Percentiles rank a stretch among this genome's conserved stretches.
Conservation (phyloP, 495 filamentous ascomycete species). For the Xylaria telfairii region DNA sequence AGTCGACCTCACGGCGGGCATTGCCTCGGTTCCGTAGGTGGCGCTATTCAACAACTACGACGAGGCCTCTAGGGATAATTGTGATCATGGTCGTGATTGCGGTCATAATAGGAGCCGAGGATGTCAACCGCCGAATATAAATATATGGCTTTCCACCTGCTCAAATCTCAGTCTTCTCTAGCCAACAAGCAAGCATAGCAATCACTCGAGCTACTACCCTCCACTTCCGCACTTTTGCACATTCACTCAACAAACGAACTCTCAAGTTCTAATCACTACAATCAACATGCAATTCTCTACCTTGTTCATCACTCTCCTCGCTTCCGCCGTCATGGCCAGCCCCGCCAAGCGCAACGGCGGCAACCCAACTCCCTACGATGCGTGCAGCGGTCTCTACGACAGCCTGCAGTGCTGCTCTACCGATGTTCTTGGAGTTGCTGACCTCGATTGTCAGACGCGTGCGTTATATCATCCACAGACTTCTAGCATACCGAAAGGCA, state of each 20-base stretch:
- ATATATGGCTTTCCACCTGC: conserved; percentile 20
- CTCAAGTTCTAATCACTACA: conserved; percentile 30
- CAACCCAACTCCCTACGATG: conserved; percentile 19
- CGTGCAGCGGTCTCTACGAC: conserved; percentile 36
- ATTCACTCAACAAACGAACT: conserved; percentile 31
- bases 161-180: conserved; percentile 28
- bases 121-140: conserved; percentile 32
- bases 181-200: conserved; percentile 22
- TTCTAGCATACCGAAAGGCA: background rate
- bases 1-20: conserved; percentile 5
- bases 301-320: conserved; percentile 42
- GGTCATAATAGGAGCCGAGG: background rate
- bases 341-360: conserved; percentile 34
- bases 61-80: background rate
- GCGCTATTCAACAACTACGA: conserved; percentile 5
- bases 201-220: conserved; percentile 27
- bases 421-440: conserved; percentile 53
- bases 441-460: conserved; percentile 54
- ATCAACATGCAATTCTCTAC: conserved; percentile 49
- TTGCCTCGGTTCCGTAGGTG: conserved; percentile 13
- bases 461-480: conserved; percentile 28
- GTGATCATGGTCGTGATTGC: background rate
- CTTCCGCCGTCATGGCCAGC: conserved; percentile 42
- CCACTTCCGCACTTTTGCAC: conserved; percentile 32
- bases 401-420: conserved; percentile 52